Conservation (phyloP, 805 yeast genomes). For the Geotrichum ghanense region DNA sequence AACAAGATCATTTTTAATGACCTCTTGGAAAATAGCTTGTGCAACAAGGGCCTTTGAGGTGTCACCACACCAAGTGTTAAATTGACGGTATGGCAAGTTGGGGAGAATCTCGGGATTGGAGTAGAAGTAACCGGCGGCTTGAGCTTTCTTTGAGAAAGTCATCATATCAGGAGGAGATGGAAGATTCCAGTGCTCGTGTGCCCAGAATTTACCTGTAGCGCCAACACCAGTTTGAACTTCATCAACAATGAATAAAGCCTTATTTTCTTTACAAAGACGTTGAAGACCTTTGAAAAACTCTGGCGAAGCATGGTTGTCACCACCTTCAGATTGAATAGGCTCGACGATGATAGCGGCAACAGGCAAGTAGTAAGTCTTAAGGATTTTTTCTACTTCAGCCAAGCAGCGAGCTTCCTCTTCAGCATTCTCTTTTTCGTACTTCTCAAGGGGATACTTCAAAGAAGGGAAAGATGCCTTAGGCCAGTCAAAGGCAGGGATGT, state of each 20-base stretch:
- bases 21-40: slow-evolving; percentile 59
- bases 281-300: slow-evolving; percentile 75
- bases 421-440: slow-evolving; percentile 48
- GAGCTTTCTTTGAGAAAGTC: slow-evolving; percentile 81
- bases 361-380: slow-evolving; percentile 53
- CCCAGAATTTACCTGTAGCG: slow-evolving; percentile 81
- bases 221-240: slow-evolving; percentile 90
- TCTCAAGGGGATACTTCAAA: slow-evolving; percentile 74
- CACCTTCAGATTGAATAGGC: slow-evolving; percentile 89
- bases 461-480: slow-evolving; percentile 91
- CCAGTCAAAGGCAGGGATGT: slow-evolving; percentile 87
- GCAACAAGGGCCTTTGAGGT: slow-evolving; percentile 72
- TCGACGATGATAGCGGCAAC: slow-evolving; percentile 85
- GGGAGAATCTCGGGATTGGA: slow-evolving; percentile 64
- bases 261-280: slow-evolving; percentile 60
- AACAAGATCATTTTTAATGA: slow-evolving; percentile 48
- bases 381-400: slow-evolving; percentile 57
- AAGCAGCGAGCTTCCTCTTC: slow-evolving; percentile 77
- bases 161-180: slow-evolving; percentile 72
- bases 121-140: slow-evolving; percentile 81
- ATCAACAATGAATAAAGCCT: slow-evolving; percentile 63
- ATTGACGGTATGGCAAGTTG: slow-evolving; percentile 72
- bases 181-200: slow-evolving; percentile 74
- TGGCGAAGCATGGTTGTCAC: slow-evolving; percentile 76
- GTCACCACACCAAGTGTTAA: slow-evolving; percentile 92